Evolutionary conservation across 768 basidiomycete species (phyloP).

Genomic region (Inosperma sp.): DNA sequence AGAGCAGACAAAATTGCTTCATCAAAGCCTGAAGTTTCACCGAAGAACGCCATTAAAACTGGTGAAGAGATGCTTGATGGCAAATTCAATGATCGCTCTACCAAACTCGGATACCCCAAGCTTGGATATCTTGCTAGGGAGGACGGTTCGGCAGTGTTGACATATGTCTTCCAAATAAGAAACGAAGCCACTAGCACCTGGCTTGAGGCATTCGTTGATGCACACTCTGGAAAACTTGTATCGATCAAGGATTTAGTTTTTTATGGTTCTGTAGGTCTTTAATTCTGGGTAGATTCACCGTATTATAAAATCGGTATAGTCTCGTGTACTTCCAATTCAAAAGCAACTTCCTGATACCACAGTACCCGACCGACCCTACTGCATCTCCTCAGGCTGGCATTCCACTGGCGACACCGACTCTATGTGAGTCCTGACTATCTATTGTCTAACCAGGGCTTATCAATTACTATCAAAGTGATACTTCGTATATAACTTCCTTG

Average conservation of each 20-base stretch:
- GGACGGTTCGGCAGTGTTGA: conserved; percentile 35
- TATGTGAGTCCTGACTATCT: too few species aligned
- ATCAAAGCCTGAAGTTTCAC: conserved; percentile 3
- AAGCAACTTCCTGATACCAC: too few species aligned
- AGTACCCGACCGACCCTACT: too few species aligned
- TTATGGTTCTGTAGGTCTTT: conserved; percentile 35
- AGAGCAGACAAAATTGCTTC: conserved; percentile 6
- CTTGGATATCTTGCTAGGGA: conserved; percentile 40
- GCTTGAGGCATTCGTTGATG: conserved; percentile 58
- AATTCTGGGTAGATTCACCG: not conserved
- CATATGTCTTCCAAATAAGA: conserved; percentile 36
- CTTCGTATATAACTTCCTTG: too few species aligned
- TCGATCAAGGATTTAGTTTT: conserved; percentile 49
- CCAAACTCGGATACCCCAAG: conserved; percentile 18
- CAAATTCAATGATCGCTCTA: conserved; percentile 28
- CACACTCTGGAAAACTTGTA: conserved; percentile 45
- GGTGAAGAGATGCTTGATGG: conserved; percentile 36
- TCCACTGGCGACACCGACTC: too few species aligned
- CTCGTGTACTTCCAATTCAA: too few species aligned
- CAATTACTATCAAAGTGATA: too few species aligned
- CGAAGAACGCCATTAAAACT: conserved; percentile 32
- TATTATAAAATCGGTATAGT: not conserved
- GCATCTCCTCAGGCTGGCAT: too few species aligned
- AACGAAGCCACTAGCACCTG: conserved; percentile 37
- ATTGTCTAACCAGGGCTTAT: too few species aligned